These are phyloP conservation scores for Sindora glabra DNA, from an alignment of 306 rosid genomes.

Conservation along the genomic window DNA sequence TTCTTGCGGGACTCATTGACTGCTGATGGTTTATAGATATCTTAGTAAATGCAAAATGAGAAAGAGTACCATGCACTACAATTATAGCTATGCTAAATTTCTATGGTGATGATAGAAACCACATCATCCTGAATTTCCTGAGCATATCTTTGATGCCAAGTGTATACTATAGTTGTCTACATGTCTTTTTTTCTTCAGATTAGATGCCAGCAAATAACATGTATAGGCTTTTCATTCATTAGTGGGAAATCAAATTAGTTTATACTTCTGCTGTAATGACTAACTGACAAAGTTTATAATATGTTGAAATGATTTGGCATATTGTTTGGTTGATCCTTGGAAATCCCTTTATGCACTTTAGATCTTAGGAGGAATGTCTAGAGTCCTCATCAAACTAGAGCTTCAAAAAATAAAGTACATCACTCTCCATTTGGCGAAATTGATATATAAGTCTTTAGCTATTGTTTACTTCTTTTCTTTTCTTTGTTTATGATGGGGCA, in stretches of 20 bases:
- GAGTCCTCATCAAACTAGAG: constrained; percentile 42
- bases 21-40: too few relatives aligned
- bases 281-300: too few relatives aligned
- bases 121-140: background rate
- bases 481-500: background rate
- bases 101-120: background rate
- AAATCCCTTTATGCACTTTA: constrained; percentile 27
- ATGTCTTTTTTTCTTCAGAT: too few relatives aligned
- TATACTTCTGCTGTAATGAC: too few relatives aligned
- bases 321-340: constrained; percentile 8
- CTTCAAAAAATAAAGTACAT: constrained; percentile 52
- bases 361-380: constrained; percentile 63
- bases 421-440: constrained; percentile 15
- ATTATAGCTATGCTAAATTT: background rate
- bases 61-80: too few relatives aligned
- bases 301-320: constrained; percentile 12
- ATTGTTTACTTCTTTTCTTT: background rate
- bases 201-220: constrained; percentile 7
- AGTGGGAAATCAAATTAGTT: background rate
- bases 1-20: too few relatives aligned
- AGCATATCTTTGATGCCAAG: background rate
- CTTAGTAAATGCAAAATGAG: too few relatives aligned
- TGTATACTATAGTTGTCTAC: background rate
- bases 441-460: background rate
- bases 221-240: background rate